Evolutionary conservation across 257 asterid genomes (phyloP), one percentile per base, ranked within the genome.

Genomic region (Jacaranda mimosifolia): DNA sequence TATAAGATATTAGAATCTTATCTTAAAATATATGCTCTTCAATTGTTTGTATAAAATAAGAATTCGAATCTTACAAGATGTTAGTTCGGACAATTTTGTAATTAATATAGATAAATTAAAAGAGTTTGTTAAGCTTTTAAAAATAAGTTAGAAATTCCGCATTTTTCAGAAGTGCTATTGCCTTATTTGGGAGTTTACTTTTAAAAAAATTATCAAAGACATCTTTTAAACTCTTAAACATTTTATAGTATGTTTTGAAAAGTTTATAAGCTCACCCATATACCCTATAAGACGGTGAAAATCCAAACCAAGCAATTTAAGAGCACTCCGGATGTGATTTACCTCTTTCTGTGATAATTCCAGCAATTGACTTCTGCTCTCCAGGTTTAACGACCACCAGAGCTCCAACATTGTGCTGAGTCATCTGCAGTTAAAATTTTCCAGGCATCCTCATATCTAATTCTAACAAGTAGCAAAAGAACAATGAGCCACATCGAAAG

Each of bases 341-440:
- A 88, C 92, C 92, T 84, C 92, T 86, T 79, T 88, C 92, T 2
- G 92, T 88, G 62, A 88, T 88, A 72, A 95, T 95, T 55, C 99
- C 99, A 43, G 99, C 97, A 79, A 95, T 72, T 0, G 97, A 83
- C 58, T 83, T 90, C 75, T 88, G 83, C 74, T 89, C 97, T 75
- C 97, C 97, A 9, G 98, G 94, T 83, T 93, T 95, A 69, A 95
- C 97, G 5, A 95, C 99, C 59, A 95, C 99, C 85, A 95, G 86
- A 73, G 99, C 99, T 83, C 99, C 99, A 56, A 95, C 99, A 82
- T 95, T 95, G 92, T 95, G 94, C 71, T 88, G 98, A 59, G 99
- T 95, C 99, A 95, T 95, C 99, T 95, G 88, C 84, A 81, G 3
- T 4, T 8, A 67, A 53, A 71, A 77, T 0, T 56, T 4, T 55